phyloP scores from a whole-genome alignment of 1,284 basidiomycete species.

The Sporisorium reilianum region DNA sequence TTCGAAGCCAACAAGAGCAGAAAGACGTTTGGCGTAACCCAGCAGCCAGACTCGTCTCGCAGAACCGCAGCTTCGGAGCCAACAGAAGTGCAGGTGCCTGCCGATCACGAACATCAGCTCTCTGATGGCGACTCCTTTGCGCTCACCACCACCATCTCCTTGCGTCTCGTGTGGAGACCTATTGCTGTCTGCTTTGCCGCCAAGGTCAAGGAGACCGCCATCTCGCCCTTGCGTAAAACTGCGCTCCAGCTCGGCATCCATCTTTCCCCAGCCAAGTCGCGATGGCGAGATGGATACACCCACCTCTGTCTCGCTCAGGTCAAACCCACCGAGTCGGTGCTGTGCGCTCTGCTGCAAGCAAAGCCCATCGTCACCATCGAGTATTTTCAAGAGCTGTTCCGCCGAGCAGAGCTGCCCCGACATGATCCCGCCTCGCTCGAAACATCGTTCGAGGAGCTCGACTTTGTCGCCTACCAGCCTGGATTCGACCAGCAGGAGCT shows the following conservation, averaged over 20 bases:
- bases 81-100: slow-evolving; percentile 29
- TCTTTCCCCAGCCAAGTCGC: slow-evolving; percentile 43
- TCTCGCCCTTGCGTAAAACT: slow-evolving; percentile 22
- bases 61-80: slow-evolving; percentile 7
- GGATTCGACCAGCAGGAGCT: slow-evolving; percentile 36
- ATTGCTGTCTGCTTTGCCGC: slow-evolving; percentile 47
- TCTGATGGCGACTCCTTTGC: slow-evolving; percentile 37
- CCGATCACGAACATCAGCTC: slow-evolving; percentile 31
- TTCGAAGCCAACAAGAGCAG: slow-evolving; percentile 55
- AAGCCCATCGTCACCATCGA: slow-evolving; percentile 41
- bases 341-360: slow-evolving; percentile 40
- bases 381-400: slow-evolving; percentile 50
- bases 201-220: slow-evolving; percentile 31
- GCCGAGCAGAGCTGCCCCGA: slow-evolving; percentile 30
- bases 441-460: slow-evolving; percentile 35
- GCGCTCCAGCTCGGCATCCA: slow-evolving; percentile 34
- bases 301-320: slow-evolving; percentile 46
- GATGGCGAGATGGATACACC: slow-evolving; percentile 45
- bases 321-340: slow-evolving; percentile 47
- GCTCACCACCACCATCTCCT: slow-evolving; percentile 48
- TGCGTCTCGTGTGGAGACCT: slow-evolving; percentile 45
- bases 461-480: slow-evolving; percentile 32
- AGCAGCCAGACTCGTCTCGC: slow-evolving; percentile 9
- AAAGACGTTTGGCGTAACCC: slow-evolving; percentile 33
- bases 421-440: slow-evolving; percentile 48